phyloP scores from a whole-genome alignment of 345 rosid genomes.

The Citrus maxima region DNA sequence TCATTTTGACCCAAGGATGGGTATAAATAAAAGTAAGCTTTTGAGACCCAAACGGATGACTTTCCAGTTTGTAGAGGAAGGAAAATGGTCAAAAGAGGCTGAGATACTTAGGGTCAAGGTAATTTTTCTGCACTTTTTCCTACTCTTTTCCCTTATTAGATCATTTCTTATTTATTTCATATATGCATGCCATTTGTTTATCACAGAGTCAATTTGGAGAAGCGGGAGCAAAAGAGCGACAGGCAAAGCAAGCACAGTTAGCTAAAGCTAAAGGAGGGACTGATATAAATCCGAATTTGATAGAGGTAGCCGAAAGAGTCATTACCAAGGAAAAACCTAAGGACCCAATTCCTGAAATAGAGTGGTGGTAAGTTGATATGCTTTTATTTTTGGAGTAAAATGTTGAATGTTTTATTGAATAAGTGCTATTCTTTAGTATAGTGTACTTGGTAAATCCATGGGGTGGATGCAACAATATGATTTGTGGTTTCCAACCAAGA shows the following conservation, averaged over 20 bases:
- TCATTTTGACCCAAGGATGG: slow-evolving; percentile 79
- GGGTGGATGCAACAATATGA: background rate
- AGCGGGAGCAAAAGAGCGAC: slow-evolving; percentile 86
- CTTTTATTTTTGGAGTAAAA: background rate
- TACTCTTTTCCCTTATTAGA: too few species aligned
- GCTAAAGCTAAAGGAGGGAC: slow-evolving; percentile 79
- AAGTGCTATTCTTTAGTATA: background rate
- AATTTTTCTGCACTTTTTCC: background rate
- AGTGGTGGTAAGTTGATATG: slow-evolving; percentile 81
- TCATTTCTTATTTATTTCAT: too few species aligned
- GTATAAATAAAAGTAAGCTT: slow-evolving; percentile 72
- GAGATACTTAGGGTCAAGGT: slow-evolving; percentile 82
- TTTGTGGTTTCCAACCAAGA: background rate
- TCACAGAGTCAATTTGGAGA: slow-evolving; percentile 91
- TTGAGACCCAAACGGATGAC: slow-evolving; percentile 86
- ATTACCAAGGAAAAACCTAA: slow-evolving; percentile 71
- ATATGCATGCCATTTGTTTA: background rate
- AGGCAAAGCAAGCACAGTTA: slow-evolving; percentile 85
- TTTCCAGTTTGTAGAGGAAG: slow-evolving; percentile 98
- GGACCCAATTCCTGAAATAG: slow-evolving; percentile 81
- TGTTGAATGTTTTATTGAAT: background rate
- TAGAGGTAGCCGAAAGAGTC: slow-evolving; percentile 82
- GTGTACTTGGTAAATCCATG: background rate
- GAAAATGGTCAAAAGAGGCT: slow-evolving; percentile 95
- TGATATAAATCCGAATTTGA: slow-evolving; percentile 92